A percentile compares a stretch with the other conserved stretches of the same genome.
Conservation (phyloP, 177 flowering plant genomes). For the Tripterygium wilfordii region DNA sequence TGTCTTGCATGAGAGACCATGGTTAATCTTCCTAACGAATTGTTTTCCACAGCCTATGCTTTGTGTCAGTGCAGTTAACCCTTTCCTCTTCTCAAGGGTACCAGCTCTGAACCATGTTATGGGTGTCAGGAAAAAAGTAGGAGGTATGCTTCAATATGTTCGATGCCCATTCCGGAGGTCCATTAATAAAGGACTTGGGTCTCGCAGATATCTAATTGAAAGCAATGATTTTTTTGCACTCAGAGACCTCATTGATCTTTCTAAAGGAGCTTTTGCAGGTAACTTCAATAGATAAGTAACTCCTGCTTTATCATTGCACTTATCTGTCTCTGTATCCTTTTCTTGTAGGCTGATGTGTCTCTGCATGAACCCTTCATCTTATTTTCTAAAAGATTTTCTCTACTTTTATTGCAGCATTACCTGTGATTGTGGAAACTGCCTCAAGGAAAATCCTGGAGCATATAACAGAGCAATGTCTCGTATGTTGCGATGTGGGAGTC, state of each 20-base stretch:
- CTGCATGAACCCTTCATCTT: background rate
- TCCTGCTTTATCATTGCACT: background rate
- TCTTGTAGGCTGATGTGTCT: background rate
- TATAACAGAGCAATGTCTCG: conserved; percentile 83
- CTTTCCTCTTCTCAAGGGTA: conserved; percentile 78
- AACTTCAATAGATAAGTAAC: conserved; percentile 10
- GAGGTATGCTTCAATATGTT: conserved; percentile 71
- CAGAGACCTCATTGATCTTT: conserved; percentile 88
- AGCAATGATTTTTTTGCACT: conserved; percentile 90
- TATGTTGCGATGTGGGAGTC: conserved; percentile 86
- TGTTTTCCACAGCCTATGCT: conserved; percentile 88
- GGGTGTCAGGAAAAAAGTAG: conserved; percentile 69
- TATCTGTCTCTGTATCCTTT: no score
- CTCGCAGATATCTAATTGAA: conserved; percentile 88
- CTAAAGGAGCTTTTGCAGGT: conserved; percentile 97
- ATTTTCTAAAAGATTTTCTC: background rate
- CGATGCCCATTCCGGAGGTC: conserved; percentile 86
- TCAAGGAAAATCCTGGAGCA: conserved; percentile 75
- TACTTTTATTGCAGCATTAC: conserved; percentile 54
- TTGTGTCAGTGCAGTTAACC: conserved; percentile 96
- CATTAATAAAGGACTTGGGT: conserved; percentile 66
- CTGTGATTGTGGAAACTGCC: conserved; percentile 69
- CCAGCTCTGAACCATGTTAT: conserved; percentile 74
- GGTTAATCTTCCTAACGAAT: background rate
- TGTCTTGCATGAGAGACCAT: background rate